phyloP scores from a whole-genome alignment of 1,284 basidiomycete species.

The Cerrena zonata region DNA sequence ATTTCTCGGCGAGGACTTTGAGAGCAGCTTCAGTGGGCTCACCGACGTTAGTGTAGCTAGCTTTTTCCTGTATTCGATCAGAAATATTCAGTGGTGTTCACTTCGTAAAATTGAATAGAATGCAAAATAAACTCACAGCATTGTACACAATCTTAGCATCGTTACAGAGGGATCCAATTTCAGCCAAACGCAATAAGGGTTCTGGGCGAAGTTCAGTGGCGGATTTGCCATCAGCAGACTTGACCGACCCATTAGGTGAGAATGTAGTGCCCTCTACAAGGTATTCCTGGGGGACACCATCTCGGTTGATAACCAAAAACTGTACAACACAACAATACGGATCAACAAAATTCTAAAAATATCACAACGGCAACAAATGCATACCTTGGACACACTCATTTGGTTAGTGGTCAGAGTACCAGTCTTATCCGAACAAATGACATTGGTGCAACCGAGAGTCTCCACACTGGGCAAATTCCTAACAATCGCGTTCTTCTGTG shows the following conservation, averaged over 20 bases:
- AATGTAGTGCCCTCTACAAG: conserved; percentile 85
- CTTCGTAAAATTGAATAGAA: neutral
- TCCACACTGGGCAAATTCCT: conserved; percentile 93
- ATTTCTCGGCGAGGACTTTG: conserved; percentile 89
- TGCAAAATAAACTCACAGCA: conserved; percentile 43
- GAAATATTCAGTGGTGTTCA: neutral
- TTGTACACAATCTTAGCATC: conserved; percentile 88
- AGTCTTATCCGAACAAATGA: conserved; percentile 96
- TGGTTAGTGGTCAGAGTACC: conserved; percentile 94
- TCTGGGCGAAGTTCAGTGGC: conserved; percentile 61
- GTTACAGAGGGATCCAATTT: conserved; percentile 89
- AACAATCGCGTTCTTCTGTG: conserved; percentile 94
- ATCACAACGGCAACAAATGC: conserved; percentile 18
- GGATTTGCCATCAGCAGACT: conserved; percentile 57
- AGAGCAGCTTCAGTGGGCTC: conserved; percentile 96
- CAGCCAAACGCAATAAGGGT: conserved; percentile 76
- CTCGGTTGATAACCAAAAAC: conserved; percentile 71
- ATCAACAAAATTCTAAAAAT: neutral
- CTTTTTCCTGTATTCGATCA: conserved; percentile 78
- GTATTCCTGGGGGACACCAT: conserved; percentile 60
- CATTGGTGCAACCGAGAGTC: conserved; percentile 91
- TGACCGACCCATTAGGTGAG: conserved; percentile 74
- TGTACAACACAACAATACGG: conserved; percentile 24
- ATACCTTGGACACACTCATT: conserved; percentile 85
- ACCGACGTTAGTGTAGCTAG: conserved; percentile 78